These are phyloP conservation scores for Chlamydomonas schloesseri DNA, from an alignment of 139 green algal species.

Conservation along the genomic window DNA sequence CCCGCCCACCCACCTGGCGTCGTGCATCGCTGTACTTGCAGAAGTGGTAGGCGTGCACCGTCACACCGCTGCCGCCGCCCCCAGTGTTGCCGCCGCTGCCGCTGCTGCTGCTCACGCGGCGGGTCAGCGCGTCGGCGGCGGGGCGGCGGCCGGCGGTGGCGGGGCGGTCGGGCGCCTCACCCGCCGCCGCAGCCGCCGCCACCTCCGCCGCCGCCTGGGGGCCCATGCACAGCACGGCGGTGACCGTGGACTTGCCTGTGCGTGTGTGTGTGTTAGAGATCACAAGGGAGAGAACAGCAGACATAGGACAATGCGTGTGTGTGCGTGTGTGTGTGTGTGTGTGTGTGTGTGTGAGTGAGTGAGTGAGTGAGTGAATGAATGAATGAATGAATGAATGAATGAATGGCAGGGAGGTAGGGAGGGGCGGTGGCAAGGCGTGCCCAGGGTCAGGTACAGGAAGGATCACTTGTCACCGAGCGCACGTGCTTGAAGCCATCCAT, in stretches of 20 bases:
- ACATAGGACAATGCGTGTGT: no score
- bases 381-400: no score
- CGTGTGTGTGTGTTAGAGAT: no score
- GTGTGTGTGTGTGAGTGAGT: no score
- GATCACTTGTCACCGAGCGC: no score
- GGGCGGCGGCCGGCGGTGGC: background rate
- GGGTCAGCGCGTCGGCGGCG: background rate
- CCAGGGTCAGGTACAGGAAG: no score
- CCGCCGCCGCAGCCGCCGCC: slow-evolving; percentile 13
- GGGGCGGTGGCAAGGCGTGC: no score
- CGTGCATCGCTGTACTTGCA: slow-evolving; percentile 50
- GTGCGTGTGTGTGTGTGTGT: no score
- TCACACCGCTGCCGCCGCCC: background rate
- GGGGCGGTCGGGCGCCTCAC: background rate
- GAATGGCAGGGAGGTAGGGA: no score
- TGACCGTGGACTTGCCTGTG: slow-evolving; percentile 47
- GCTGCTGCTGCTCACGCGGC: background rate
- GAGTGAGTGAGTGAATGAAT: no score
- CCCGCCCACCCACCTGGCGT: slow-evolving; percentile 35
- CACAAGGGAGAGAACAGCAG: background rate
- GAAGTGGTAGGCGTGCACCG: slow-evolving; percentile 47
- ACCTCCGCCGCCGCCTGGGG: slow-evolving; percentile 35
- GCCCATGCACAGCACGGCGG: slow-evolving; percentile 23
- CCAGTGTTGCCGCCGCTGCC: background rate
- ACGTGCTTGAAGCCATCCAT: no score